Evolutionary conservation across 768 basidiomycete species (phyloP), one percentile per base, ranked within the genome.

Genomic region (Agrocybe chaxingu): DNA sequence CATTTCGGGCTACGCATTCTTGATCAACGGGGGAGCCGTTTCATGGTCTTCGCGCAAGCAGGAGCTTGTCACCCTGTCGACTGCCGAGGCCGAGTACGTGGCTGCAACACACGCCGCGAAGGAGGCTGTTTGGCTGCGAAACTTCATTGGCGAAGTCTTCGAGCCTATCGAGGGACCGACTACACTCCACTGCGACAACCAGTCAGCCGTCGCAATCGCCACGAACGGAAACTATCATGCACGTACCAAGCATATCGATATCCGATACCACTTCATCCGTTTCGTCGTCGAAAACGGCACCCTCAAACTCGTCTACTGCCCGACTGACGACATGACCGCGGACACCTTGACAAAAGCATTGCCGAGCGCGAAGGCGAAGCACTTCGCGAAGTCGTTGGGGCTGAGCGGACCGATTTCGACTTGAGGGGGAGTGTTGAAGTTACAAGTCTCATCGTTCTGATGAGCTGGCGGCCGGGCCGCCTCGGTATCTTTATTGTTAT

Each of bases 1-100:
- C 4, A 51, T 48, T 40, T 48, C 54, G 0, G 54, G 50, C 0
- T 55, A 61, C 43, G 51, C 54, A 2, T 68, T 60, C 47, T 42
- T 57, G n/a, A 19, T 66, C 33, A 59, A 55, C 45, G 57, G 61
- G 1, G 63, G 59, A 2, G 57, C 60, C 2, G 57, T 74, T 11
- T 55, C 54, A 1, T 73, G 72, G 71, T 37, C 36, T 0, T 66
- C 64, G 7, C 61, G 63, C 45, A 53, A 58, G 13, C 72, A 72
- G 57, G 30, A 59, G 3, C 55, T 64, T 11, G 66, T 75, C 7
- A 50, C 53, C 1, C 33, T 57, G 3, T 57, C 50, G 35, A 58
- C 53, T 8, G 53, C 57, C 6, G 40, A 58, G 32, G 53, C 57
- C 4, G 45, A 58, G 34, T 58, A 55, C 44, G 51, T 58, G 30